Conservation (phyloP, 495 filamentous ascomycete species). For the Collariella sp. region DNA sequence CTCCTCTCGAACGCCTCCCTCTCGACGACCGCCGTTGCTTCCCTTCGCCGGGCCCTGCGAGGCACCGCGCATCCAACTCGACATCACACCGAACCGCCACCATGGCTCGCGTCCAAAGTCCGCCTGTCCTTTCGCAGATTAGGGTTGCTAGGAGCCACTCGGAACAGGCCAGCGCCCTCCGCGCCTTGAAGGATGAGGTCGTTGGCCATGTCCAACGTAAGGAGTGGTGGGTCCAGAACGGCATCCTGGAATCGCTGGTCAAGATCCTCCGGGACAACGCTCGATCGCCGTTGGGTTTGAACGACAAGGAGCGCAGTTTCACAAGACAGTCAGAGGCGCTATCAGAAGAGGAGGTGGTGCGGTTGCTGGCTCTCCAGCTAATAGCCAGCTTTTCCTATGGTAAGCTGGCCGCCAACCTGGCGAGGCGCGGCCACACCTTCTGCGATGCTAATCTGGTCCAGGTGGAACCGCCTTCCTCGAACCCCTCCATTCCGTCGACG, state of each 20-base stretch:
- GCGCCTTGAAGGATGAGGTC: conserved; percentile 74
- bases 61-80: background rate
- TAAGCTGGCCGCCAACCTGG: conserved; percentile 28
- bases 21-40: background rate
- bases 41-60: background rate
- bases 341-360: conserved; percentile 51
- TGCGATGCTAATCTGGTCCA: conserved; percentile 29
- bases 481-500: conserved; percentile 58
- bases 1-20: no score
- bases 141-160: conserved; percentile 49
- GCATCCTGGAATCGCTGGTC: conserved; percentile 60
- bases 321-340: conserved; percentile 22
- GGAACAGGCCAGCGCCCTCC: conserved; percentile 56
- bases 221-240: conserved; percentile 59
- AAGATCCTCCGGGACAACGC: conserved; percentile 46
- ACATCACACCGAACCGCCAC: background rate
- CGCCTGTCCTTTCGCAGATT: conserved; percentile 53
- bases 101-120: conserved; percentile 26
- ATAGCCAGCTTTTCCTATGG: conserved; percentile 79
- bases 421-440: no score
- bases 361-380: conserved; percentile 71
- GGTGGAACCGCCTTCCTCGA: conserved; percentile 72
- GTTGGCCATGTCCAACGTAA: conserved; percentile 86
- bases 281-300: conserved; percentile 16
- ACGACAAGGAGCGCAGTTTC: conserved; percentile 30